Conservation (phyloP, 2,329 filamentous ascomycete species). For the Stagonosporopsis rhizophila region DNA sequence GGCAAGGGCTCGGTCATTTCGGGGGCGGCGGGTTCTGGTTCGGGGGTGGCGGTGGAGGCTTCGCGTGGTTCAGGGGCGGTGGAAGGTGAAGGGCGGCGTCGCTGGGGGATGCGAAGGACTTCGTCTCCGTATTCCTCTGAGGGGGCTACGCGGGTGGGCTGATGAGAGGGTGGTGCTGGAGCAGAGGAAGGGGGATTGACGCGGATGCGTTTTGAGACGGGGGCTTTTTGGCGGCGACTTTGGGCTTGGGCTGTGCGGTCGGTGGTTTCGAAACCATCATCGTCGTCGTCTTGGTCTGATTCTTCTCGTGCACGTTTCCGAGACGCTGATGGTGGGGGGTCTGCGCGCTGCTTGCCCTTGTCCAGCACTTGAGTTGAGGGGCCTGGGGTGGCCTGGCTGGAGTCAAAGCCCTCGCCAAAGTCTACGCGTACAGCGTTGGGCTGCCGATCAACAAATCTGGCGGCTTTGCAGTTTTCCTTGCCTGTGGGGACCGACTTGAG, state of each 20-base stretch:
- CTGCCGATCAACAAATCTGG: conserved; percentile 49
- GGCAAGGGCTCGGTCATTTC: conserved; percentile 38
- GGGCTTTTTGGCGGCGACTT: conserved; percentile 47
- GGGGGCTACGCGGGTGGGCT: conserved; percentile 22
- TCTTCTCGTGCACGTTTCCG: conserved; percentile 31
- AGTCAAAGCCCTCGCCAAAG: conserved; percentile 49
- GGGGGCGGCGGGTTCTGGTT: conserved; percentile 27
- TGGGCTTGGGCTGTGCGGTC: conserved; percentile 44
- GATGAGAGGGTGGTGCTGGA: conserved; percentile 38
- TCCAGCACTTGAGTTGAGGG: conserved; percentile 25
- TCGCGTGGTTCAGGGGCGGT: conserved; percentile 3
- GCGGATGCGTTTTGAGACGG: conserved; percentile 38
- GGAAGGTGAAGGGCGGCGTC: not conserved
- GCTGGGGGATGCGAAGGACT: not conserved
- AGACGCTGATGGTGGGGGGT: conserved; percentile 23
- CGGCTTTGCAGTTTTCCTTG: conserved; percentile 44
- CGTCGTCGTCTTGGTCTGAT: conserved; percentile 40
- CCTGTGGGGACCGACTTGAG: conserved; percentile 30
- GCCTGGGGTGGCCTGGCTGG: conserved; percentile 33
- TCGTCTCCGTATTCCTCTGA: not conserved
- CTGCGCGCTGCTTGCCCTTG: conserved; percentile 39
- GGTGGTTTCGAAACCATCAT: conserved; percentile 54
- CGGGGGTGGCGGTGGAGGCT: conserved; percentile 4
- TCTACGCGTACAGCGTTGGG: conserved; percentile 46
- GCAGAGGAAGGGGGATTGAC: conserved; percentile 31